Evolutionary conservation across 2,329 filamentous ascomycete genomes (phyloP).

Genomic region (Nemania bipapillata): DNA sequence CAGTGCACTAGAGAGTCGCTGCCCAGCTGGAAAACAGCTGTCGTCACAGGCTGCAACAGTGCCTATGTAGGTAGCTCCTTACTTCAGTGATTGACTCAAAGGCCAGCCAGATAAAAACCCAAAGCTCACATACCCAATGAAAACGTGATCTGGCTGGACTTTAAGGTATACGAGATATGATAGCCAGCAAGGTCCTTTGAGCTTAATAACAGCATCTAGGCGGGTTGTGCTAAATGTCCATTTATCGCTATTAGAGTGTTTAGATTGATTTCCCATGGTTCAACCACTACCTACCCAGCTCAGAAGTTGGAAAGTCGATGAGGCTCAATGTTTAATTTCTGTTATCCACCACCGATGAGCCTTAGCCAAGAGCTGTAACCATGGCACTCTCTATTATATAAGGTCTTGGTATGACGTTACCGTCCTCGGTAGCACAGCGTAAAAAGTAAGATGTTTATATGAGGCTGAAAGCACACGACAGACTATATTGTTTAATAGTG

Average conservation of each 20-base stretch:
- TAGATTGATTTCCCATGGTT: too few species aligned
- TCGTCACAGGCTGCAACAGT: not conserved
- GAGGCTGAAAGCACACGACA: not conserved
- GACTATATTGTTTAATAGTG: not conserved
- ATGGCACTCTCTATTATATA: not conserved
- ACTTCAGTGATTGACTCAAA: not conserved
- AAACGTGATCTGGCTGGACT: not conserved
- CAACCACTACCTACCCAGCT: too few species aligned
- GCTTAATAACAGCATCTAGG: not conserved
- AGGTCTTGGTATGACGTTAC: not conserved
- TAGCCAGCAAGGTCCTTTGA: not conserved
- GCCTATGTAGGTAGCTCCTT: not conserved
- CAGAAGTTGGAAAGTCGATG: too few species aligned
- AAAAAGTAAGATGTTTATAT: not conserved
- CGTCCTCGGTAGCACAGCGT: not conserved
- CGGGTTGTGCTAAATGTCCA: not conserved
- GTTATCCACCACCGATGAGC: too few species aligned
- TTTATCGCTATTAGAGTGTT: not conserved
- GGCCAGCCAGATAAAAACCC: constrained; percentile 1
- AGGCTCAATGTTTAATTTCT: not conserved
- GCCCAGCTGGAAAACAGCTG: constrained; percentile 17
- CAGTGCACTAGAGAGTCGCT: constrained; percentile 29
- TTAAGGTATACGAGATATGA: not conserved
- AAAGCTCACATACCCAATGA: constrained; percentile 16
- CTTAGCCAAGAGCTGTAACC: not conserved